Base-by-base conservation (phyloP, 805 yeast genomes). In the Kuraishia ogatae region DNA sequence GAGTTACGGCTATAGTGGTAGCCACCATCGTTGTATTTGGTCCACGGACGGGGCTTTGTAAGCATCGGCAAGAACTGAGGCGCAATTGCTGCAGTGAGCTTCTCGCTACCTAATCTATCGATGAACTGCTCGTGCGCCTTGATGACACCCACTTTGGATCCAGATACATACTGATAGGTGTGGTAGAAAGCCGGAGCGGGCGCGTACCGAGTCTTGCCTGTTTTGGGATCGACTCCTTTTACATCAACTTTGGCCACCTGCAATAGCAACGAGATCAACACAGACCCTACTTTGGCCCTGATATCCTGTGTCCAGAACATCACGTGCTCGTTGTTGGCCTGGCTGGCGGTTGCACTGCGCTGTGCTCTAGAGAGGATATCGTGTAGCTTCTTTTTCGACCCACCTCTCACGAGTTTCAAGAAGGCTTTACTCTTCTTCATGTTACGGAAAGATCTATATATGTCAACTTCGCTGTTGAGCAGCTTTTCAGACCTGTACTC, bases 11-110 rank as follows among this genome's bases (percentile, higher is more conserved):
- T 76, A 64, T 83, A 84, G 56, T 80, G 74, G 64, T 89, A 92
- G 0, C 97, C 99, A 61, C 99, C 99, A 55, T 80, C 80, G 63
- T 85, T 83, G 80, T 85, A 84, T 11, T 82, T 72, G 0, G 83
- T 78, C 99, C 99, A 94, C 4, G 90, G 89, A 55, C 83, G 75
- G n/a, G 99, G 99, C 58, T 83, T 81, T 8, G 88, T 86, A 52
- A 94, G 75, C 99, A 94, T 94, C 8, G 99, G 99, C 53, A 94
- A 75, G 58, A 81, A 77, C 67, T 93, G 97, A 0, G 98, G 97
- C 62, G 84, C 89, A 3, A 87, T 82, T 1, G 87, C 77, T 53
- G 85, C 85, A 23, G 78, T 75, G 6, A 83, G 71, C 39, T 82
- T 75, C 52, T 85, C 91, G 2, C 85, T 82, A 10, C 89, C 84